phyloP scores from a whole-genome alignment of 192 early-diverging fungal species.

The Phlyctochytrium bullatum region DNA sequence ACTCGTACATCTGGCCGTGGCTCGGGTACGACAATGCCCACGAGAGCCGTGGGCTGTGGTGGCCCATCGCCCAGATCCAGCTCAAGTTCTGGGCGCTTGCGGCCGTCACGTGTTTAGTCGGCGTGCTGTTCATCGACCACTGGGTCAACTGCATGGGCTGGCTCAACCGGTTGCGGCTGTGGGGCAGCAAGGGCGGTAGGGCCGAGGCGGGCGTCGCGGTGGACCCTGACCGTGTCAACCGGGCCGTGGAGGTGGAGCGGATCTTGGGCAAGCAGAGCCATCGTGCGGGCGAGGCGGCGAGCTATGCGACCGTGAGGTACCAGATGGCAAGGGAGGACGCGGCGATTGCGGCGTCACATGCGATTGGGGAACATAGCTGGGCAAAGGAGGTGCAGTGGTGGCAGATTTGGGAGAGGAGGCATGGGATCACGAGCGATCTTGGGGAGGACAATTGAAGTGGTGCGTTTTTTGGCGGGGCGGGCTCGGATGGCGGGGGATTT shows the following conservation, averaged over 20 bases:
- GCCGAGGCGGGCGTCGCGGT: not conserved
- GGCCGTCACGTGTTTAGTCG: constrained; percentile 3
- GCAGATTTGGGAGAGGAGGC: constrained; percentile 28
- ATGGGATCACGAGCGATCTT: constrained; percentile 12
- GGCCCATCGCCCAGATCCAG: constrained; percentile 2
- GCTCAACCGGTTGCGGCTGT: not conserved
- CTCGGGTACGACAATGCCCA: constrained; percentile 11
- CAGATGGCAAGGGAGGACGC: constrained; percentile 20
- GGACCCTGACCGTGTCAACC: not conserved
- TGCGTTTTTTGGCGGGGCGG: too few relatives aligned
- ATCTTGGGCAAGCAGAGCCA: not conserved
- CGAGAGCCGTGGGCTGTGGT: constrained; percentile 13
- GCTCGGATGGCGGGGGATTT: too few relatives aligned
- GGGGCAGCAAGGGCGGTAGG: not conserved
- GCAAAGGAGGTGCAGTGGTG: constrained; percentile 32
- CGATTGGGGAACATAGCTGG: constrained; percentile 27
- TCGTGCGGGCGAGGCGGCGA: not conserved
- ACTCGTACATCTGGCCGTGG: constrained; percentile 11
- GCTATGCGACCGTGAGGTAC: not conserved
- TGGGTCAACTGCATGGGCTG: constrained; percentile 7
- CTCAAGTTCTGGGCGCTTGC: constrained; percentile 8
- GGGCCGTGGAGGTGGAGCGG: not conserved
- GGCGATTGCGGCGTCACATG: constrained; percentile 17
- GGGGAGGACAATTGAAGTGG: too few relatives aligned
- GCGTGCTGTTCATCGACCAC: constrained; percentile 3